Evolutionary conservation across 2,329 filamentous ascomycete species (phyloP).

Genomic region (Sarocladium oryzae): DNA sequence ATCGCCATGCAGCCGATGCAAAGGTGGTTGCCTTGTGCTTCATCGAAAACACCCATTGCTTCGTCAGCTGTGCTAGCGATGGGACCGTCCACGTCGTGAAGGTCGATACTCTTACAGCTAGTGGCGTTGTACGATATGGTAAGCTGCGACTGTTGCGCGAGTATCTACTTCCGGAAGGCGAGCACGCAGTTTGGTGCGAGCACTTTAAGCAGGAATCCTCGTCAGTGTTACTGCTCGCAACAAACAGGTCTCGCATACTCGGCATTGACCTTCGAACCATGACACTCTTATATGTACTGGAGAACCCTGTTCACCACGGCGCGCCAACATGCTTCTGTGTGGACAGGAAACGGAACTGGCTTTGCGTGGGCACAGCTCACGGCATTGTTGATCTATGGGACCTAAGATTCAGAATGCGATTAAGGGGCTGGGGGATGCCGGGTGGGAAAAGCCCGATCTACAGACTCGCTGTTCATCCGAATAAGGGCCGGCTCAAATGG

Average conservation of each 20-base stretch:
- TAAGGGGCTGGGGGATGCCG: constrained; percentile 83
- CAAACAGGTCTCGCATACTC: constrained; percentile 75
- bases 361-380: constrained; percentile 85
- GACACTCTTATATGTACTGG: constrained; percentile 70
- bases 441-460: constrained; percentile 70
- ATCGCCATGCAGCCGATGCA: constrained; percentile 64
- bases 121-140: constrained; percentile 62
- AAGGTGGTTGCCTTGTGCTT: constrained; percentile 81
- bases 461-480: constrained; percentile 71
- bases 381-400: constrained; percentile 95
- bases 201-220: constrained; percentile 78
- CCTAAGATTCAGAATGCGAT: constrained; percentile 80
- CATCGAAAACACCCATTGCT: constrained; percentile 88
- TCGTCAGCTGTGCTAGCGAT: constrained; percentile 83
- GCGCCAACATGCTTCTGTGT: constrained; percentile 87
- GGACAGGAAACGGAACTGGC: constrained; percentile 80
- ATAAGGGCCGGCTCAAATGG: constrained; percentile 72
- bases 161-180: constrained; percentile 66
- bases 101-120: constrained; percentile 49
- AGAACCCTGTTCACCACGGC: constrained; percentile 87
- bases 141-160: constrained; percentile 71
- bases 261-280: constrained; percentile 85
- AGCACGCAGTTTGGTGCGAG: constrained; percentile 84
- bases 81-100: constrained; percentile 87
- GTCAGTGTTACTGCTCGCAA: constrained; percentile 81